Evolutionary conservation across 2,329 filamentous ascomycete genomes (phyloP).

Genomic region (Ustulina deusta): DNA sequence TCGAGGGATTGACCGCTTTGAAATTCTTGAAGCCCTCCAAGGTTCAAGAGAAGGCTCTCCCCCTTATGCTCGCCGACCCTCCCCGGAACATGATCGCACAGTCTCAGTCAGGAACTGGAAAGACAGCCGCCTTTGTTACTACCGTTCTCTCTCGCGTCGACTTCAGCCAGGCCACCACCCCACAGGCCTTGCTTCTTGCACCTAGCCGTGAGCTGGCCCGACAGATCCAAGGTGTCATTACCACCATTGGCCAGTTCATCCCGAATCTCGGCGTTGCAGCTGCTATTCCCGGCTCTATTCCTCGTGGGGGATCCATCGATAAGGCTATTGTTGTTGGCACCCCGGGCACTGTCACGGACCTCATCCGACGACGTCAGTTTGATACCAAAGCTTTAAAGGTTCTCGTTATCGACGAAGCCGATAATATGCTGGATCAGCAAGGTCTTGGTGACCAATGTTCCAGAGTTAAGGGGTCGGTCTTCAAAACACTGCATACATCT

Average conservation of each 20-base stretch:
- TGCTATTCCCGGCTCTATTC: constrained; percentile 82
- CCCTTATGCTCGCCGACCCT: constrained; percentile 87
- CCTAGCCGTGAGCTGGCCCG: constrained; percentile 94
- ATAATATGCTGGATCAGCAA: constrained; percentile 98
- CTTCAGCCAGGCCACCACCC: constrained; percentile 72
- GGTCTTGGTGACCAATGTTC: constrained; percentile 95
- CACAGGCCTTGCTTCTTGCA: constrained; percentile 89
- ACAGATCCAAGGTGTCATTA: constrained; percentile 89
- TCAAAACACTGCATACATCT: not conserved
- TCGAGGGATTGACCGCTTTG: constrained; percentile 82
- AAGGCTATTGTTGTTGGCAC: constrained; percentile 91
- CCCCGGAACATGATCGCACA: constrained; percentile 95
- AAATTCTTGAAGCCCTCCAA: constrained; percentile 96
- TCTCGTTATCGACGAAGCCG: constrained; percentile 94
- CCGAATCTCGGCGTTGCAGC: constrained; percentile 80
- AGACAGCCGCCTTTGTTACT: constrained; percentile 95
- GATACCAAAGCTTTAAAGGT: constrained; percentile 79
- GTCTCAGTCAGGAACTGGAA: constrained; percentile 98
- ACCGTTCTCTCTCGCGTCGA: constrained; percentile 92
- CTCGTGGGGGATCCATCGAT: constrained; percentile 75
- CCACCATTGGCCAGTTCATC: constrained; percentile 86
- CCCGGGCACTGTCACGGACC: constrained; percentile 90
- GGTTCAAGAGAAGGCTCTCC: constrained; percentile 94
- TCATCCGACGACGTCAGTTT: constrained; percentile 81
- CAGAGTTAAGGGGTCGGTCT: constrained; percentile 83